Percentiles rank a stretch among this genome's conserved stretches.
phyloP scores from a whole-genome alignment of 2,329 filamentous ascomycete genomes.

The Colletotrichum scovillei region DNA sequence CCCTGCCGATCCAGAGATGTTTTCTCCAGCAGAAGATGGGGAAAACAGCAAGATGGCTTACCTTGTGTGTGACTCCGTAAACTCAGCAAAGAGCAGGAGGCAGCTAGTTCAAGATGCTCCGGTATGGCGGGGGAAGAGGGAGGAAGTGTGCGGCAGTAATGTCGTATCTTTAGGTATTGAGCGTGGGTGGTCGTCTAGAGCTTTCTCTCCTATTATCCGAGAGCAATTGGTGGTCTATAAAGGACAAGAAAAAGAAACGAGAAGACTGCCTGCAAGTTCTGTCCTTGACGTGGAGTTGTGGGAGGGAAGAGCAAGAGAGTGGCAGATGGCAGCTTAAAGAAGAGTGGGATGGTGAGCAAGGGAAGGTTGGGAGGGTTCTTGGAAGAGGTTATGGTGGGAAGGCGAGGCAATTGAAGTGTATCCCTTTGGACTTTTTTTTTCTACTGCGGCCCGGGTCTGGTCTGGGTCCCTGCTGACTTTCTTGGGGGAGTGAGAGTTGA shows the following conservation, averaged over 20 bases:
- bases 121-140: conserved; percentile 15
- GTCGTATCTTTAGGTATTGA: not conserved
- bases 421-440: conserved; percentile 30
- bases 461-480: conserved; percentile 26
- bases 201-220: conserved; percentile 27
- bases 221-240: conserved; percentile 35
- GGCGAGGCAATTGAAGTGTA: conserved; percentile 32
- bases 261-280: conserved; percentile 30
- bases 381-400: conserved; percentile 29
- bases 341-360: conserved; percentile 28
- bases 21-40: not conserved
- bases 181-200: conserved; percentile 19
- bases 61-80: conserved; percentile 45
- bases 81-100: conserved; percentile 55
- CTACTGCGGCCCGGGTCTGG: conserved; percentile 17
- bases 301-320: conserved; percentile 12
- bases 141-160: not conserved
- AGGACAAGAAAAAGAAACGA: conserved; percentile 36
- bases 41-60: not conserved
- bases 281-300: conserved; percentile 30
- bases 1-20: not conserved
- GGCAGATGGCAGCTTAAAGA: conserved; percentile 36
- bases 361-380: conserved; percentile 26
- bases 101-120: conserved; percentile 32
- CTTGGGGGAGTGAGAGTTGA: conserved; percentile 12